phyloP scores from a whole-genome alignment of 2,329 filamentous ascomycete genomes.

The Pseudogymnoascus sp. region DNA sequence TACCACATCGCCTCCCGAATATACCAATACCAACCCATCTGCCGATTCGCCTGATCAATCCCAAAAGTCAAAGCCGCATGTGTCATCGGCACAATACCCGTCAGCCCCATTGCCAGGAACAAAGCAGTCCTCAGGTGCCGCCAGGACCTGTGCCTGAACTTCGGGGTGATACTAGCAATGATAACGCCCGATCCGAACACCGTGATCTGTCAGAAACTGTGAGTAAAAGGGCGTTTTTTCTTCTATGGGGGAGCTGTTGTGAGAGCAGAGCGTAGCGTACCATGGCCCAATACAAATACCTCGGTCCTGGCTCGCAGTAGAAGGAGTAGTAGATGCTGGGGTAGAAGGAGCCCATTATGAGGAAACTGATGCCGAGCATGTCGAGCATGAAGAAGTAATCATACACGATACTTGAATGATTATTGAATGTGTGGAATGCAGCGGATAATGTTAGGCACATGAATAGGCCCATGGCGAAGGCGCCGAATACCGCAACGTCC shows the following conservation, averaged over 20 bases:
- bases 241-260: background rate
- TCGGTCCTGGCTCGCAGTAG: constrained; percentile 6
- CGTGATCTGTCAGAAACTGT: constrained; percentile 4
- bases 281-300: constrained; percentile 10
- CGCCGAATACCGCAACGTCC: background rate
- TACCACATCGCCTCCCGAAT: constrained; percentile 2
- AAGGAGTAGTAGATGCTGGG: constrained; percentile 3
- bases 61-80: background rate
- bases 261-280: background rate
- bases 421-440: constrained; percentile 4
- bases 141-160: constrained; percentile 6
- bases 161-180: constrained; percentile 8
- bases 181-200: constrained; percentile 1
- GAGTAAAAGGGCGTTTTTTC: background rate
- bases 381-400: background rate
- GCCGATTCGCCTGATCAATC: background rate
- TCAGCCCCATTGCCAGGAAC: background rate
- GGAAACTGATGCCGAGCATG: background rate
- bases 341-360: constrained; percentile 6
- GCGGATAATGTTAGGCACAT: constrained; percentile 2
- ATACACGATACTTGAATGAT: background rate
- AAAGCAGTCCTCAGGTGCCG: background rate
- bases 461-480: background rate
- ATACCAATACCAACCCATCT: constrained; percentile 9
- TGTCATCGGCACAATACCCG: constrained; percentile 7